Percentiles rank a stretch among this genome's conserved stretches.
Evolutionary conservation across 2,329 filamentous ascomycete species (phyloP).

Genomic region (Plectosphaerella plurivora): DNA sequence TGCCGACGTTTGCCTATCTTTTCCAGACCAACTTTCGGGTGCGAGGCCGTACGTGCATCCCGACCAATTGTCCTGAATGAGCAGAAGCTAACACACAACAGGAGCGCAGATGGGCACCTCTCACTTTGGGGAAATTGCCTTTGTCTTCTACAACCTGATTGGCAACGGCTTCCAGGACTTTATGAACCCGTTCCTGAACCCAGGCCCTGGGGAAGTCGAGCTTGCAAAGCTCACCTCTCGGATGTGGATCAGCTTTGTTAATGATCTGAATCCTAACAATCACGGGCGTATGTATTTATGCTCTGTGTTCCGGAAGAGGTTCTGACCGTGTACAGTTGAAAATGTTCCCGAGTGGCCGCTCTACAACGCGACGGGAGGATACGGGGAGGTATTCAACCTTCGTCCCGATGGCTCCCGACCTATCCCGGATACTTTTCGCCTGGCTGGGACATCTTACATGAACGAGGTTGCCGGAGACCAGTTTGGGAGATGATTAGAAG

Average conservation of each 20-base stretch:
- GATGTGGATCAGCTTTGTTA: background rate
- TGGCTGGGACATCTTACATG: background rate
- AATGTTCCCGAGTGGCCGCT: background rate
- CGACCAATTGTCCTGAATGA: background rate
- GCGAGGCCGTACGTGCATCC: background rate
- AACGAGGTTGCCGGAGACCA: background rate
- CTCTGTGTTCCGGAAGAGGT: background rate
- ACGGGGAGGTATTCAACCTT: background rate
- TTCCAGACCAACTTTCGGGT: background rate
- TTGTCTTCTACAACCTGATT: background rate
- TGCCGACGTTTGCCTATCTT: background rate
- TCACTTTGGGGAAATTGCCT: background rate
- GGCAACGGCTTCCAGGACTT: background rate
- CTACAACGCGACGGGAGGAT: background rate
- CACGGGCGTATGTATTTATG: background rate
- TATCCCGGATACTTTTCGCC: background rate
- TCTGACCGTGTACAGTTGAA: background rate
- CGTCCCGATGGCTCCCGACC: background rate
- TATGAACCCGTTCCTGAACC: background rate
- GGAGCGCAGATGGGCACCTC: background rate
- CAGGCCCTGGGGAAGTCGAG: background rate
- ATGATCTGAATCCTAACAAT: background rate
- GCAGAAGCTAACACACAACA: background rate
- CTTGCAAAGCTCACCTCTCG: background rate
- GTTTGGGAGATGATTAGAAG: background rate